Percentiles rank a stretch among this genome's conserved stretches.
phyloP scores from a whole-genome alignment of 2,329 filamentous ascomycete genomes.

The Penicillium olsonii region DNA sequence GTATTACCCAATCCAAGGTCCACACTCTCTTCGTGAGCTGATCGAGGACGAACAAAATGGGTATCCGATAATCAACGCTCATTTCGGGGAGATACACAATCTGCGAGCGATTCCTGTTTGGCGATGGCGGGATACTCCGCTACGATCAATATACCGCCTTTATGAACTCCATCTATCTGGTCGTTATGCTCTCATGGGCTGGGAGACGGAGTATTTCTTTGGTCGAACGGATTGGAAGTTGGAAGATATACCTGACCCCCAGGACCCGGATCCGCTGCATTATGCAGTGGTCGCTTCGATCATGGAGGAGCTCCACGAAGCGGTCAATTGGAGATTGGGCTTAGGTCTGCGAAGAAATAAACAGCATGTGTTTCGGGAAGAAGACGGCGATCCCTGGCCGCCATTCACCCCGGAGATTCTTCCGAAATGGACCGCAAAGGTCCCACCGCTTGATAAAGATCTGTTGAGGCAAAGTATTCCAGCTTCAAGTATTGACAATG shows the following conservation, averaged over 20 bases:
- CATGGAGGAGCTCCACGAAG: constrained; percentile 23
- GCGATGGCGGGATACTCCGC: constrained; percentile 29
- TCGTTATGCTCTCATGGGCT: constrained; percentile 22
- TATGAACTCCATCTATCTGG: constrained; percentile 26
- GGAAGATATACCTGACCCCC: constrained; percentile 25
- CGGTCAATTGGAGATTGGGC: constrained; percentile 30
- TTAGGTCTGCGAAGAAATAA: constrained; percentile 26
- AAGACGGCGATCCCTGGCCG: constrained; percentile 21
- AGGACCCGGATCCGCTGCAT: constrained; percentile 28
- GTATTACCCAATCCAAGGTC: constrained; percentile 25
- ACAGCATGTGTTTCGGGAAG: constrained; percentile 28
- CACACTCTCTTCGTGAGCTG: constrained; percentile 15
- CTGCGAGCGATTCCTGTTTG: constrained; percentile 29
- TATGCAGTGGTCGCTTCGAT: constrained; percentile 31
- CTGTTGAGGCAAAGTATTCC: constrained; percentile 13
- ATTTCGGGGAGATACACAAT: constrained; percentile 22
- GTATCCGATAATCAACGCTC: neutral
- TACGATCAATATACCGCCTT: constrained; percentile 32
- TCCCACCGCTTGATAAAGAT: constrained; percentile 17
- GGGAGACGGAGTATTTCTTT: constrained; percentile 30
- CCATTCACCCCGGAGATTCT: constrained; percentile 22
- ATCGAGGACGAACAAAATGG: constrained; percentile 17
- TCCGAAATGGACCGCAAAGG: constrained; percentile 22
- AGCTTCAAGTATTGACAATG: constrained; percentile 9
- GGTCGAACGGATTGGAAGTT: constrained; percentile 20